Percentiles rank a stretch among this genome's conserved stretches.
Evolutionary conservation across 1,284 basidiomycete genomes (phyloP).

Genomic region (Neotropicomus parvogracilis): DNA sequence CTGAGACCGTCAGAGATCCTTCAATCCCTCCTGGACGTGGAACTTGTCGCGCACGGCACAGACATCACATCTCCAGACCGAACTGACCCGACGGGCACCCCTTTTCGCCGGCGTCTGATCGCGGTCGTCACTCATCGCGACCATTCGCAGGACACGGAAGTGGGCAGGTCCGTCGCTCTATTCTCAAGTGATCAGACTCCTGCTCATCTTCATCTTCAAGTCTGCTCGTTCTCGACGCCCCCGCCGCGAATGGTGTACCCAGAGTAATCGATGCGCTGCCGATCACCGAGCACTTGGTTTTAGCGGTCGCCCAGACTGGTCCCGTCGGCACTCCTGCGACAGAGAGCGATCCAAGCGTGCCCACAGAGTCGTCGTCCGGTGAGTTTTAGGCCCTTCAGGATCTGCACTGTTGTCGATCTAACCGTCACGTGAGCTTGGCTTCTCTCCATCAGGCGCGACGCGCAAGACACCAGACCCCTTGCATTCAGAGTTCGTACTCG

Average conservation of each 20-base stretch:
- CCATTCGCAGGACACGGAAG: constrained; percentile 9
- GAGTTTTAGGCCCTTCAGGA: not conserved
- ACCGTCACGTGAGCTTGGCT: constrained; percentile 22
- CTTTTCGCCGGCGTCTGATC: constrained; percentile 8
- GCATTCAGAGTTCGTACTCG: constrained; percentile 14
- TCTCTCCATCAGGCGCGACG: constrained; percentile 19
- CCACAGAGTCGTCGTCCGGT: constrained; percentile 21
- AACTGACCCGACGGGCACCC: not conserved
- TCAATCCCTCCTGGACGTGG: constrained; percentile 14
- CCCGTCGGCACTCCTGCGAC: constrained; percentile 3
- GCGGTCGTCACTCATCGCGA: constrained; percentile 23
- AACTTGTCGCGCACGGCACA: constrained; percentile 1
- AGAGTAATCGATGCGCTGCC: constrained; percentile 20
- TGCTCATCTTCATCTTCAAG: constrained; percentile 15
- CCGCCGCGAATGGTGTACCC: not conserved
- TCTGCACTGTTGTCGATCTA: too few relatives aligned
- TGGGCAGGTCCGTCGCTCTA: constrained; percentile 25
- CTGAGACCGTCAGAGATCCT: constrained; percentile 26
- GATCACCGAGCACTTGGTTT: constrained; percentile 20
- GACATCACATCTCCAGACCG: not conserved
- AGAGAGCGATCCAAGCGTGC: not conserved
- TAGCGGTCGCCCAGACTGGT: constrained; percentile 26
- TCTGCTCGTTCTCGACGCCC: constrained; percentile 17
- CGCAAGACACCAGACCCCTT: constrained; percentile 16
- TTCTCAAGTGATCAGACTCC: not conserved